Evolutionary conservation across 345 rosid genomes (phyloP).

Genomic region (Triadica sebifera): DNA sequence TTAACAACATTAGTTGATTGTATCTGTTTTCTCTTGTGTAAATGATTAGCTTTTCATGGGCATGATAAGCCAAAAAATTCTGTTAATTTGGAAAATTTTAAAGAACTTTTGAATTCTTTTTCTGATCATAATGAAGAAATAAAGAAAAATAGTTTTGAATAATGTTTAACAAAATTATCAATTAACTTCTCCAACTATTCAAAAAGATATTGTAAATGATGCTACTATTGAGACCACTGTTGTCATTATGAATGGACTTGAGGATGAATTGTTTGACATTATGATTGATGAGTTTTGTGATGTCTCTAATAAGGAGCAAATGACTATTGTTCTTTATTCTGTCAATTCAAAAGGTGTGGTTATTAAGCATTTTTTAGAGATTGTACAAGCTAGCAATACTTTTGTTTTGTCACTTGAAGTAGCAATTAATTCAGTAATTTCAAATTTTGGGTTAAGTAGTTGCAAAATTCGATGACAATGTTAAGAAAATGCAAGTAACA

Average conservation of each 20-base stretch:
- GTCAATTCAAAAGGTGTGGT: not conserved
- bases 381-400: not conserved
- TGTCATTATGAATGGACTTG: not conserved
- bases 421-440: not conserved
- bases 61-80: too few species aligned
- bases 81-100: too few species aligned
- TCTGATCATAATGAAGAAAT: too few species aligned
- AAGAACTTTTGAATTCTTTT: too few species aligned
- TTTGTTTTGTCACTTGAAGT: too few species aligned
- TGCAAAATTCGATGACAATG: not conserved
- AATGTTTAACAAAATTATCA: not conserved
- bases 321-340: not conserved
- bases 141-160: too few species aligned
- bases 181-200: not conserved
- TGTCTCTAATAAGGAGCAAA: not conserved
- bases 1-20: too few species aligned
- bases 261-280: not conserved
- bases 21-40: too few species aligned
- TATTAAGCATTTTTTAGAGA: not conserved
- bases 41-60: too few species aligned
- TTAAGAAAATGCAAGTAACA: not conserved
- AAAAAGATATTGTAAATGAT: too few species aligned
- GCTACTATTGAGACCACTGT: not conserved
- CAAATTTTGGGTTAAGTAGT: not conserved
- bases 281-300: not conserved